These are phyloP conservation scores for Cutaneotrichosporon mucoides DNA, from an alignment of 1,284 basidiomycete genomes.

Conservation along the genomic window DNA sequence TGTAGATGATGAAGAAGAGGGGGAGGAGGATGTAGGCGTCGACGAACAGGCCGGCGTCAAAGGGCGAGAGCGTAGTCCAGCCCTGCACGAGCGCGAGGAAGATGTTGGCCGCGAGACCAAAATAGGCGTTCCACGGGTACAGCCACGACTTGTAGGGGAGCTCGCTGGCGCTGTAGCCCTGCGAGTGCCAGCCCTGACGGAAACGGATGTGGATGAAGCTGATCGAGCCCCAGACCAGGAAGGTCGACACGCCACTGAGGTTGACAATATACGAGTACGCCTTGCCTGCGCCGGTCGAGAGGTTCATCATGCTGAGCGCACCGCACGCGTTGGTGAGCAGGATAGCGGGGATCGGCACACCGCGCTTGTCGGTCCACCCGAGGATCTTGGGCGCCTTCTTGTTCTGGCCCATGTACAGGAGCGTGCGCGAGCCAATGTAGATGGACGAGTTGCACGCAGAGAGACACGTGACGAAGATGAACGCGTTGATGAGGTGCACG, in stretches of 20 bases:
- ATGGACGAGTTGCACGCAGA: conserved; percentile 46
- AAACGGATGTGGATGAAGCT: conserved; percentile 46
- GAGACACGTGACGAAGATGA: conserved; percentile 55
- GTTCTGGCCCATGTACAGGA: conserved; percentile 42
- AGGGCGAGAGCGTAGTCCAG: conserved; percentile 14
- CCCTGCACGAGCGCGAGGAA: conserved; percentile 24
- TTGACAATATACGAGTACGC: conserved; percentile 33
- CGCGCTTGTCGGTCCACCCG: conserved; percentile 43
- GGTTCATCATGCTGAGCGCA: conserved; percentile 45
- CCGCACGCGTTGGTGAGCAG: conserved; percentile 42
- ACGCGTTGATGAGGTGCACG: conserved; percentile 64
- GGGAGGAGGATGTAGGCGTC: conserved; percentile 27
- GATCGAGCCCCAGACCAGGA: conserved; percentile 31
- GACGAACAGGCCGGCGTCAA: conserved; percentile 22
- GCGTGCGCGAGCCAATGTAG: conserved; percentile 36
- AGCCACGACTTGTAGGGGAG: conserved; percentile 46
- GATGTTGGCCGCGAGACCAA: conserved; percentile 21
- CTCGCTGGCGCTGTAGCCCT: conserved; percentile 47
- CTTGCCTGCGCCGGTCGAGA: conserved; percentile 29
- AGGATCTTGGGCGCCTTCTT: conserved; percentile 44
- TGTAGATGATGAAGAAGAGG: conserved; percentile 22
- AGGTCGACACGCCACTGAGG: conserved; percentile 27
- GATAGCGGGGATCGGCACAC: conserved; percentile 47
- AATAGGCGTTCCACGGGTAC: conserved; percentile 24
- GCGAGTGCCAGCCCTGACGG: conserved; percentile 48